Percentiles rank a stretch among this genome's conserved stretches.
phyloP scores from a whole-genome alignment of 306 rosid species.

The Prosopis cineraria region DNA sequence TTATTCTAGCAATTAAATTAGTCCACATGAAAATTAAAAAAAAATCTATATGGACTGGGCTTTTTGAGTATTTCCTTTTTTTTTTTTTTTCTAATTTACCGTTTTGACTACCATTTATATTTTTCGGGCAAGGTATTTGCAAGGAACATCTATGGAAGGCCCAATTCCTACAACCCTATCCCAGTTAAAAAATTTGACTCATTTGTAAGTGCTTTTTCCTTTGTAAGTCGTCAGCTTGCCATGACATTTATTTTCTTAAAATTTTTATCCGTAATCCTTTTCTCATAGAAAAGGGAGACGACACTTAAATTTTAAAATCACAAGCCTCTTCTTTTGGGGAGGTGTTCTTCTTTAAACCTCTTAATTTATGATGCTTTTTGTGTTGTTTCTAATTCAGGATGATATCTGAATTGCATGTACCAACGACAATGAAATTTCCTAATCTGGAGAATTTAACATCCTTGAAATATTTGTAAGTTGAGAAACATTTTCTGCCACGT shows the following conservation, averaged over 20 bases:
- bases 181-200: conserved; percentile 41
- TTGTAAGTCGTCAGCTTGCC: neutral
- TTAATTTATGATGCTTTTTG: neutral
- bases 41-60: no score
- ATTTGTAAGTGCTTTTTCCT: conserved; percentile 53
- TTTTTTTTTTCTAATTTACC: no score
- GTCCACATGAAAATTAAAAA: no score
- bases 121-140: neutral
- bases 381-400: neutral
- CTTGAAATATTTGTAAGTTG: conserved; percentile 51
- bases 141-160: no score
- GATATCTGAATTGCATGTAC: conserved; percentile 4
- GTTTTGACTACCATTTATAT: no score
- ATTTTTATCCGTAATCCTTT: no score
- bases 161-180: conserved; percentile 53
- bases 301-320: no score
- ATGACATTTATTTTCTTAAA: neutral
- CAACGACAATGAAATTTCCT: conserved; percentile 38
- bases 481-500: neutral
- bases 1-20: no score
- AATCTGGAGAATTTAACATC: conserved; percentile 35
- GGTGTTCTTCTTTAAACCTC: no score
- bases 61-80: no score
- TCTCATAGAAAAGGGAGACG: neutral
- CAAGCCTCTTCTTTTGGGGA: no score